Evolutionary conservation across 2,329 filamentous ascomycete species (phyloP).

Genomic region (Aspergillus eucalypticola): DNA sequence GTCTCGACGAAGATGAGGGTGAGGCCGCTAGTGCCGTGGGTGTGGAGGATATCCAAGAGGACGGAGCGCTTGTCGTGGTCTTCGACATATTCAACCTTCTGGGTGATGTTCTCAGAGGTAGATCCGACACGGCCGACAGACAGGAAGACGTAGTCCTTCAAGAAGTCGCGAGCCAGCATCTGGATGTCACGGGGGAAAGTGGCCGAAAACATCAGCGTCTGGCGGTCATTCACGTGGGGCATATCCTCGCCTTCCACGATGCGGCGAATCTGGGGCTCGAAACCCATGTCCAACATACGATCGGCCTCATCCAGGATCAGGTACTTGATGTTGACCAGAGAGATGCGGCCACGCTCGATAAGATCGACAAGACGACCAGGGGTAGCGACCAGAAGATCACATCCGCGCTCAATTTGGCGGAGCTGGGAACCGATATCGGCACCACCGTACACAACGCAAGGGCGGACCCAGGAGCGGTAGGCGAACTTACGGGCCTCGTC

Average conservation of each 20-base stretch:
- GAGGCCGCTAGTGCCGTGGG: conserved; percentile 75
- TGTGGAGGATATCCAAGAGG: conserved; percentile 94
- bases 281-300: conserved; percentile 99
- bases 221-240: conserved; percentile 77
- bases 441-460: conserved; percentile 98
- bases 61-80: conserved; percentile 97
- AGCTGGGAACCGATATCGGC: conserved; percentile 98
- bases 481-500: conserved; percentile 97
- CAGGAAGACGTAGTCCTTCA: conserved; percentile 99
- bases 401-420: conserved; percentile 95
- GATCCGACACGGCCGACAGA: conserved; percentile 98
- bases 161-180: conserved; percentile 97
- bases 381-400: conserved; percentile 94
- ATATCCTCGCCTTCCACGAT: conserved; percentile 99
- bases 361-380: conserved; percentile 96
- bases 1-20: conserved; percentile 99
- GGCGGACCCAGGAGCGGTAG: conserved; percentile 97
- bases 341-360: conserved; percentile 97
- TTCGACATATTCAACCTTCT: conserved; percentile 97
- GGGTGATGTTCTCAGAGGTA: conserved; percentile 99
- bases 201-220: conserved; percentile 99
- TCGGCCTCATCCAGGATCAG: conserved; percentile 98
- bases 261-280: conserved; percentile 98
- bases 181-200: conserved; percentile 99
- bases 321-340: conserved; percentile 98